phyloP scores from a whole-genome alignment of 2,329 filamentous ascomycete species.

The Phyllachora maydis region DNA sequence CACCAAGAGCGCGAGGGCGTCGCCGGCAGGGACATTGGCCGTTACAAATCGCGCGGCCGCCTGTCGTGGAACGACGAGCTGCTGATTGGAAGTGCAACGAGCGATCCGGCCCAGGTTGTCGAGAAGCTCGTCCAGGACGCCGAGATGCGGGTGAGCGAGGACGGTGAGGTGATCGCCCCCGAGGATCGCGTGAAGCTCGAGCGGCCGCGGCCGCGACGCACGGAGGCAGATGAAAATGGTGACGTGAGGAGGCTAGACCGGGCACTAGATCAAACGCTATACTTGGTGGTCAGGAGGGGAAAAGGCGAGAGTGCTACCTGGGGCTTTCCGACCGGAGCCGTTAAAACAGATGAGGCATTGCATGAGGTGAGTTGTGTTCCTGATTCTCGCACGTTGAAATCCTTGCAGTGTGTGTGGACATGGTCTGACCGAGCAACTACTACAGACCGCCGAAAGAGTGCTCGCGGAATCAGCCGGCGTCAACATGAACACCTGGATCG shows the following conservation, averaged over 20 bases:
- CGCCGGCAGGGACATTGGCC: conserved; percentile 65
- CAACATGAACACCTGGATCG: conserved; percentile 98
- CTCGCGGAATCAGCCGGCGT: conserved; percentile 59
- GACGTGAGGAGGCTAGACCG: conserved; percentile 65
- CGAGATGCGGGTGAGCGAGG: conserved; percentile 37
- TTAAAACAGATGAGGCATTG: conserved; percentile 54
- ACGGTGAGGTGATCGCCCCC: conserved; percentile 34
- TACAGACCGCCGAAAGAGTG: conserved; percentile 65
- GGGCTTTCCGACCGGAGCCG: conserved; percentile 58
- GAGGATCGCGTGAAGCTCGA: conserved; percentile 47
- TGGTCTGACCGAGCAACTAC: too few species aligned
- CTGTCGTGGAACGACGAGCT: conserved; percentile 86
- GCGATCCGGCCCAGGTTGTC: conserved; percentile 40
- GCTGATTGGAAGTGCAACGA: conserved; percentile 49
- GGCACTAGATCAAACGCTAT: conserved; percentile 61
- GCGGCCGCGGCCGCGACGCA: conserved; percentile 46
- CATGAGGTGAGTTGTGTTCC: conserved; percentile 70
- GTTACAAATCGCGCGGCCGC: conserved; percentile 39
- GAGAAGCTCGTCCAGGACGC: conserved; percentile 58
- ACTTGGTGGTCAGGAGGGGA: conserved; percentile 48
- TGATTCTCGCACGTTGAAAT: too few species aligned
- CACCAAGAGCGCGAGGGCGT: conserved; percentile 51
- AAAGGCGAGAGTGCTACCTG: conserved; percentile 48
- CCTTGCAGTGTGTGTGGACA: too few species aligned
- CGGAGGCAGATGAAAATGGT: conserved; percentile 57